Evolutionary conservation across 345 rosid genomes (phyloP).

Genomic region (Hypericum perforatum): DNA sequence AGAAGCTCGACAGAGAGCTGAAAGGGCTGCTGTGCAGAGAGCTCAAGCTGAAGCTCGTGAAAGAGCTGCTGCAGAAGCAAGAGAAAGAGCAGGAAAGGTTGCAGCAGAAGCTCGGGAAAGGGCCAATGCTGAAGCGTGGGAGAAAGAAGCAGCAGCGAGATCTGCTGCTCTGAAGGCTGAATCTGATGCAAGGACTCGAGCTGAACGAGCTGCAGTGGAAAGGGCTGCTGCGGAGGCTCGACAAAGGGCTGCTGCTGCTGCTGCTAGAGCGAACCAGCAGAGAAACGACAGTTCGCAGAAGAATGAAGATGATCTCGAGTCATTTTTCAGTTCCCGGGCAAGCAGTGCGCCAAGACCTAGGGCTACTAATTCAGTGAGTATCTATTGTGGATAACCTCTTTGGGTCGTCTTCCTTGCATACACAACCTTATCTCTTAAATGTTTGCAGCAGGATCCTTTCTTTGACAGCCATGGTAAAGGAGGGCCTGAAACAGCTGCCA

Average conservation of each 20-base stretch:
- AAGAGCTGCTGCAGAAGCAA: constrained; percentile 84
- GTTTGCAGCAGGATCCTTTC: constrained; percentile 54
- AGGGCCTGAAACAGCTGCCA: constrained; percentile 55
- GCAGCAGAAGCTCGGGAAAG: constrained; percentile 24
- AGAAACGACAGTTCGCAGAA: constrained; percentile 32
- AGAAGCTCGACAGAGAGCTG: constrained; percentile 84
- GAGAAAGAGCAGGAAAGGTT: constrained; percentile 29
- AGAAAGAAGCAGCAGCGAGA: not conserved
- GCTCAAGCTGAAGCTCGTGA: constrained; percentile 97
- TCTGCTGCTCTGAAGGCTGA: not conserved
- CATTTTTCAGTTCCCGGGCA: constrained; percentile 76
- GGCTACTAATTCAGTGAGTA: constrained; percentile 53
- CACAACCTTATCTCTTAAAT: constrained; percentile 12
- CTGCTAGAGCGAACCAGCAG: constrained; percentile 46
- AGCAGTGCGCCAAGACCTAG: constrained; percentile 86
- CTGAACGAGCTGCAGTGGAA: constrained; percentile 77
- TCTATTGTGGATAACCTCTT: constrained; percentile 3
- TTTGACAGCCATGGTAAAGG: constrained; percentile 58
- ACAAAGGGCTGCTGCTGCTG: constrained; percentile 45
- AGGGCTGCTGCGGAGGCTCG: constrained; percentile 35
- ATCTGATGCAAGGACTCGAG: constrained; percentile 27
- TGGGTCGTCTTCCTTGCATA: not conserved
- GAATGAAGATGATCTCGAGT: constrained; percentile 69
- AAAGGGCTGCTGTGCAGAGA: constrained; percentile 85
- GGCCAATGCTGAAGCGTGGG: not conserved